Conservation (phyloP, 2,329 filamentous ascomycete species). For the Sodiomyces alkalinus region DNA sequence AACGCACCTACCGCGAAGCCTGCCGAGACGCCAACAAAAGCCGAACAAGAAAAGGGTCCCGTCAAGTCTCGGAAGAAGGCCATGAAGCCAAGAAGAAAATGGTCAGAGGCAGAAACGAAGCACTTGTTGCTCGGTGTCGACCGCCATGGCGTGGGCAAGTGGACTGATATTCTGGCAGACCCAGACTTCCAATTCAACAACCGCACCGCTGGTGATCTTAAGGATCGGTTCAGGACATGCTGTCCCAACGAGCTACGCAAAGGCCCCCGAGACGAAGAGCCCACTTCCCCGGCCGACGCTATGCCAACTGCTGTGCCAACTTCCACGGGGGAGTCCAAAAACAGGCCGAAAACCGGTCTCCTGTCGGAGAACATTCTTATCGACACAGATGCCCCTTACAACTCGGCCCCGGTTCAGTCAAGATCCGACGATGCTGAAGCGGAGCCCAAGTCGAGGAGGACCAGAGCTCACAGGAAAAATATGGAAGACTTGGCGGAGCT, state of each 20-base stretch:
- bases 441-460: constrained; percentile 28
- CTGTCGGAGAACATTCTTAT: constrained; percentile 42
- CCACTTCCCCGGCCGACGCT: constrained; percentile 4
- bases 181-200: constrained; percentile 44
- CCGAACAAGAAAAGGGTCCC: constrained; percentile 8
- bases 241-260: constrained; percentile 43
- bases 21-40: too few species aligned
- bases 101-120: constrained; percentile 51
- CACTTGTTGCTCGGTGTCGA: constrained; percentile 45
- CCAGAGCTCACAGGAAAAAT: constrained; percentile 38
- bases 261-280: constrained; percentile 17
- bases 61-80: constrained; percentile 35
- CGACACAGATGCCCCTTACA: constrained; percentile 21
- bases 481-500: constrained; percentile 39
- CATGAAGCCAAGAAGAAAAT: constrained; percentile 43
- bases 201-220: constrained; percentile 46
- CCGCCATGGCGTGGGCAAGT: constrained; percentile 48
- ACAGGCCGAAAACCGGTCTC: constrained; percentile 30
- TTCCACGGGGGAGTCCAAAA: constrained; percentile 12
- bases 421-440: constrained; percentile 14
- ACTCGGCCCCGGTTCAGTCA: background rate
- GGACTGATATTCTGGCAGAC: constrained; percentile 50
- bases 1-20: constrained; percentile 12
- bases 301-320: too few species aligned
- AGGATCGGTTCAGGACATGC: constrained; percentile 51